These are phyloP conservation scores for Penicillium ochrochloron DNA, from an alignment of 495 filamentous ascomycete species.

Conservation along the genomic window DNA sequence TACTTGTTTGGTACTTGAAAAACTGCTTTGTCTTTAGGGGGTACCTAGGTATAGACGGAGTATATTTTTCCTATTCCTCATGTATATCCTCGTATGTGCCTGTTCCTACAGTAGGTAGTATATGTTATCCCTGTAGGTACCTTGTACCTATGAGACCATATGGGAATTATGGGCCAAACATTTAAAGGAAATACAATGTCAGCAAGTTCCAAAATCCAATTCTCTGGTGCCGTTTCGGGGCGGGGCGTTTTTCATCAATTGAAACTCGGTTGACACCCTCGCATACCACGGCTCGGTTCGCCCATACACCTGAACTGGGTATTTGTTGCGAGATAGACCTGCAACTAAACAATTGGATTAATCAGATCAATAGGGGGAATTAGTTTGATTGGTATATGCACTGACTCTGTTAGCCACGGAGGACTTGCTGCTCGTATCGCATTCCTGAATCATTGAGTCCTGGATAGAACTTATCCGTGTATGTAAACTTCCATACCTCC, in stretches of 20 bases:
- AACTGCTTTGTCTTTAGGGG: neutral
- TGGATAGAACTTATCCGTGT: neutral
- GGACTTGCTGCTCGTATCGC: neutral
- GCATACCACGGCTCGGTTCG: constrained; percentile 13
- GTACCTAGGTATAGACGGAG: neutral
- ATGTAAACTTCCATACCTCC: constrained; percentile 20
- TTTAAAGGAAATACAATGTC: too few species aligned
- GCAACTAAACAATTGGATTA: neutral
- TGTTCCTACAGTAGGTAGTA: neutral
- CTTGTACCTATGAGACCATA: neutral
- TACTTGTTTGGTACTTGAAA: neutral
- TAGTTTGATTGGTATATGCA: neutral
- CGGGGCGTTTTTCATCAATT: constrained; percentile 5
- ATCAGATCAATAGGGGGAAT: neutral
- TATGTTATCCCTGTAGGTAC: too few species aligned
- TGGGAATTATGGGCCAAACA: neutral
- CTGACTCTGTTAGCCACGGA: neutral
- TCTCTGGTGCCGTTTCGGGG: constrained; percentile 1
- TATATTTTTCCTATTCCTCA: neutral
- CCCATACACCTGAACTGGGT: neutral
- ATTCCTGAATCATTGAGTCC: neutral
- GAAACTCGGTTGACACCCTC: constrained; percentile 21
- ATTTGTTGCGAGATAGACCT: constrained; percentile 2
- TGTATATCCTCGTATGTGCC: neutral
- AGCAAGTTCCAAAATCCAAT: too few species aligned